A percentile compares a stretch with the other conserved stretches of the same genome.
Evolutionary conservation across 2,329 filamentous ascomycete genomes (phyloP).

Genomic region (Fusarium euwallaceae): DNA sequence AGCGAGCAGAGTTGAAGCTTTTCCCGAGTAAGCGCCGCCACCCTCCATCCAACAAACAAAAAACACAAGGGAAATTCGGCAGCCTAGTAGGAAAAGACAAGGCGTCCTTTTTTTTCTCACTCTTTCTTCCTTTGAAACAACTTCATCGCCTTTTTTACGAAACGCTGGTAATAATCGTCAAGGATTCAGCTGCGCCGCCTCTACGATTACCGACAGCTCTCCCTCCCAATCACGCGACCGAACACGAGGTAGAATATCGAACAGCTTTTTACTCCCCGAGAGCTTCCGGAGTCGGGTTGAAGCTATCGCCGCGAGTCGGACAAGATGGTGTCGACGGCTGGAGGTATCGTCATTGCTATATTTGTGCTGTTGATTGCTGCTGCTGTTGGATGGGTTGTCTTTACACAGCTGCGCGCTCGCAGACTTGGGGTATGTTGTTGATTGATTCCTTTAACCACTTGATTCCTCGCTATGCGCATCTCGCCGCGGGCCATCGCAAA

Average conservation of each 20-base stretch:
- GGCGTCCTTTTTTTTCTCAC: not conserved
- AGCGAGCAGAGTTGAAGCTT: not conserved
- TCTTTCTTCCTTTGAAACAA: not conserved
- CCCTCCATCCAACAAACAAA: slow-evolving; percentile 16
- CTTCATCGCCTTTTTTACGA: not conserved
- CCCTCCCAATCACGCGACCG: slow-evolving; percentile 19
- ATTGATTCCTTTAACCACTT: slow-evolving; percentile 1
- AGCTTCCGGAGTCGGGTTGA: slow-evolving; percentile 7
- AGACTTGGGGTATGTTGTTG: slow-evolving; percentile 72
- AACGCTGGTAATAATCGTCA: not conserved
- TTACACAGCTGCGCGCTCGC: slow-evolving; percentile 78
- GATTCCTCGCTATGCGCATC: not conserved
- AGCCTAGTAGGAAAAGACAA: not conserved
- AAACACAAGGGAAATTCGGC: not conserved
- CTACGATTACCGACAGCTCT: not conserved
- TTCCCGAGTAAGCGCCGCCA: slow-evolving; percentile 29
- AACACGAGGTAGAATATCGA: not conserved
- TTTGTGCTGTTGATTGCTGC: slow-evolving; percentile 70
- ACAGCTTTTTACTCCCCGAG: not conserved
- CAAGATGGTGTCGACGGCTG: slow-evolving; percentile 69
- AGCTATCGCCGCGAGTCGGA: not conserved
- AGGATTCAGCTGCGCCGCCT: not conserved
- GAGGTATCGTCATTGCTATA: slow-evolving; percentile 80
- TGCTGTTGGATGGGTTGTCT: slow-evolving; percentile 76
- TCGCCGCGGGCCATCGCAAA: not conserved